Evolutionary conservation across 306 rosid species (phyloP).

Genomic region (Lathyrus aphaca): DNA sequence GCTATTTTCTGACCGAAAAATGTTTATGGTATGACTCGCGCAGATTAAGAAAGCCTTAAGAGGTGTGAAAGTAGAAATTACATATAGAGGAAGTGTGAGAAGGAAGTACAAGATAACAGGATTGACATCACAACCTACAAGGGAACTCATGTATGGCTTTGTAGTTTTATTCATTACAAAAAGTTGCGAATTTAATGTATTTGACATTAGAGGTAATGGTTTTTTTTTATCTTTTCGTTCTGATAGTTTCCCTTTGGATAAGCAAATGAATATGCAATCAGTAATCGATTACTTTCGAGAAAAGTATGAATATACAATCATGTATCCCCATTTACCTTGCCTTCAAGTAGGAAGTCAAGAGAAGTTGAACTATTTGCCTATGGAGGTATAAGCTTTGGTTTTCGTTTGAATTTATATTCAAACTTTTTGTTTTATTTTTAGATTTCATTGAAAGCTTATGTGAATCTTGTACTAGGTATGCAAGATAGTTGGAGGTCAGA

Average conservation of each 20-base stretch:
- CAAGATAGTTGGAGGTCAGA: slow-evolving; percentile 50
- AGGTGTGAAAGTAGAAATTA: slow-evolving; percentile 60
- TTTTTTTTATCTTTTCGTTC: slow-evolving; percentile 24
- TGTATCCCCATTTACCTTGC: slow-evolving; percentile 50
- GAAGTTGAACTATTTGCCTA: slow-evolving; percentile 52
- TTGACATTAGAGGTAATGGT: not conserved
- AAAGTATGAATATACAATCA: slow-evolving; percentile 49
- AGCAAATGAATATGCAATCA: slow-evolving; percentile 59
- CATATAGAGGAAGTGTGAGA: slow-evolving; percentile 54
- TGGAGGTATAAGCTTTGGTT: slow-evolving; percentile 48
- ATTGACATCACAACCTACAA: slow-evolving; percentile 58
- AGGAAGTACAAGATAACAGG: slow-evolving; percentile 62
- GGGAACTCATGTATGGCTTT: slow-evolving; percentile 51
- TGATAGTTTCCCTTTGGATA: slow-evolving; percentile 56
- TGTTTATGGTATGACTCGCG: slow-evolving; percentile 27
- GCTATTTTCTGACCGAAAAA: slow-evolving; percentile 12
- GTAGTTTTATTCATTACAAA: slow-evolving; percentile 4
- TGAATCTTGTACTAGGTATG: slow-evolving; percentile 46
- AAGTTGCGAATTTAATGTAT: not conserved
- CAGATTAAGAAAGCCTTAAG: slow-evolving; percentile 58
- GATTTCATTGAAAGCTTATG: not conserved
- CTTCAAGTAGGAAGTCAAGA: slow-evolving; percentile 51
- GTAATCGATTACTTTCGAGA: slow-evolving; percentile 59
- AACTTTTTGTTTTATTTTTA: not conserved
- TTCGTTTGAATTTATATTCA: slow-evolving; percentile 17